Conservation (phyloP, 306 rosid species). For the Acacia crassicarpa region DNA sequence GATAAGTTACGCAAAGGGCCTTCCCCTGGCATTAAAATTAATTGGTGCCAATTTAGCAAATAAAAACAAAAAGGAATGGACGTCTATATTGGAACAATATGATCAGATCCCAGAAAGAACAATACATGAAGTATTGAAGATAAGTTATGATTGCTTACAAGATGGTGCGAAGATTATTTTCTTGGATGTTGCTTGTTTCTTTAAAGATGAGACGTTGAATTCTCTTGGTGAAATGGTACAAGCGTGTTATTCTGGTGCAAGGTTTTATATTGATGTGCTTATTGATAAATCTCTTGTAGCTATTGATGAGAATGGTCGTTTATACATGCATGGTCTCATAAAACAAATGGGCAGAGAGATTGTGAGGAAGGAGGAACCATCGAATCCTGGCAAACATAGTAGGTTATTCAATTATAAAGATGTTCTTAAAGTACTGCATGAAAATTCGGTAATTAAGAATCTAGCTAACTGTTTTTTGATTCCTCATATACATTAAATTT, state of each 20-base stretch:
- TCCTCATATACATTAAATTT: not conserved
- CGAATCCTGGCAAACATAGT: no score
- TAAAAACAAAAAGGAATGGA: not conserved
- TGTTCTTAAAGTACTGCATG: no score
- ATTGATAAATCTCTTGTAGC: not conserved
- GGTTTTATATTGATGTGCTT: not conserved
- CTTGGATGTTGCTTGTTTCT: conserved; percentile 34
- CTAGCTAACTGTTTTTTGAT: not conserved
- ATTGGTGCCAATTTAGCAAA: not conserved
- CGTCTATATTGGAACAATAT: not conserved
- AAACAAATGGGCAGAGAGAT: no score
- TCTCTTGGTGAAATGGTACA: conserved; percentile 14
- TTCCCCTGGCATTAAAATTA: not conserved
- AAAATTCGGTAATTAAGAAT: not conserved
- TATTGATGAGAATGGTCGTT: not conserved
- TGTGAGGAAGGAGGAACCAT: no score
- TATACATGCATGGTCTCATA: no score
- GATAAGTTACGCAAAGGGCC: not conserved
- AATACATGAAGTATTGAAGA: not conserved
- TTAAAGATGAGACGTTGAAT: not conserved
- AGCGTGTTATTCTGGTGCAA: not conserved
- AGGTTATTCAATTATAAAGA: no score
- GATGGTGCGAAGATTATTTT: not conserved
- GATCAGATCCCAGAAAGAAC: not conserved
- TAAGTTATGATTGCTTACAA: not conserved